Evolutionary conservation across 306 rosid genomes (phyloP), one percentile per base, ranked within the genome.

Genomic region (Begonia fuchsioides): DNA sequence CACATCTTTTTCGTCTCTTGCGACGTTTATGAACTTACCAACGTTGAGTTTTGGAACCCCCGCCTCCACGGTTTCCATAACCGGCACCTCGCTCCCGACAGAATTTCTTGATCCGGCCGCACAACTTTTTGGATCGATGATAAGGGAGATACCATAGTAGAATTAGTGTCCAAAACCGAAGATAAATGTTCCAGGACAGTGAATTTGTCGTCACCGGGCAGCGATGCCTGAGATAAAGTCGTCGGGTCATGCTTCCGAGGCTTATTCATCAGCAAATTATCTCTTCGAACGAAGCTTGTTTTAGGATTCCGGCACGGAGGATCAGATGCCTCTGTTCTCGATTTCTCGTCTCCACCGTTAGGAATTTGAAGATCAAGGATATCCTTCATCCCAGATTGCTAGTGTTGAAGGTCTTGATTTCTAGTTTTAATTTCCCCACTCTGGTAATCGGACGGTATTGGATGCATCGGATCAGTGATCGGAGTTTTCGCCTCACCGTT

Each of bases 1-100:
- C 71, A 58, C 66, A 59, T 81, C 94, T 53, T 71, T 17, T 54
- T 90, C 96, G 47, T 90, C 95, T 67, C 90, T 76, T 8, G 67
- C 80, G 15, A 57, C 87, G 40, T 76, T 85, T 60, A 90, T 67
- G 20, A 68, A 69, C 63, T 82, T 85, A 18, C 92, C 81, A 54
- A 90, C 92, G 44, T 90, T 94, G 43, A 85, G 76, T 61, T 77
- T 92, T 53, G 75, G 94, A 63, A 79, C 85, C 52, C 94, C 98
- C 85, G 75, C 71, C 79, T 92, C 96, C 50, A 71, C 59, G 13
- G 93, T 61, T 71, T 92, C 98, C 48, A 74, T 58, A 3, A 75
- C 74, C 18, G 96, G 75, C 64, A 79, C 93, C 56, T 92, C 96
- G 39, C 79, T 77, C 43, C 86, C 98, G 44, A 92, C 86, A 62